Base-by-base conservation (phyloP, 2,329 filamentous ascomycete genomes). In the Elsinoe australis region DNA sequence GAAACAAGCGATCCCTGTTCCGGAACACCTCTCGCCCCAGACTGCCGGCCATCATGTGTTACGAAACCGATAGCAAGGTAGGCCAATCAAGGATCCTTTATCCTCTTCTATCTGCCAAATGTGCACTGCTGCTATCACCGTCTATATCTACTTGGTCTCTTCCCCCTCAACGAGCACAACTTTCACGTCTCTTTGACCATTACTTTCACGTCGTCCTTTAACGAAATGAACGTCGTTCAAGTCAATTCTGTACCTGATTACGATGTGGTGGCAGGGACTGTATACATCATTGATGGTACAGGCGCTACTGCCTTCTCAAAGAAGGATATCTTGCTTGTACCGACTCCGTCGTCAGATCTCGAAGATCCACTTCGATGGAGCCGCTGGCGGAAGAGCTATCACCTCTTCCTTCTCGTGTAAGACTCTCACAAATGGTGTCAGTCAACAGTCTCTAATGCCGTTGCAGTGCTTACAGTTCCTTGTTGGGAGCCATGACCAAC, bases 401-500 rank as follows among this genome's bases (percentile, higher is more conserved):
- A 53, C 10, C 44, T 54, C 6, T 26, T 50, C 5, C 49, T 54
- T 8, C 44, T 52, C 1, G 48, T 53, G 51, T 51, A 39, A 29
- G 42, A 2, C 3, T 36, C 9, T 32, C 7, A 22, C 12, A n/a
- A 14, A n/a, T 9, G 14, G 21, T 22, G 10, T 36, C 19, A 29
- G 14, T n/a, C n/a, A n/a, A n/a, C n/a, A n/a, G n/a, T n/a, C n/a
- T n/a, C n/a, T n/a, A n/a, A n/a, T n/a, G n/a, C n/a, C n/a, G n/a
- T n/a, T n/a, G n/a, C n/a, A n/a, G n/a, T 14, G 24, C 38, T 12
- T 54, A 56, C 47, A 51, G 47, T 31, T 45, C 53, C 14, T 22
- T 53, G 4, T 47, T 56, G 10, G 54, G 54, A 18, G 52, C 54
- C 31, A 41, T 56, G 32, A 56, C 54, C 26, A 54, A 56, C 14